Evolutionary conservation across 2,329 filamentous ascomycete species (phyloP).

Genomic region (Acrodontium crateriforme): DNA sequence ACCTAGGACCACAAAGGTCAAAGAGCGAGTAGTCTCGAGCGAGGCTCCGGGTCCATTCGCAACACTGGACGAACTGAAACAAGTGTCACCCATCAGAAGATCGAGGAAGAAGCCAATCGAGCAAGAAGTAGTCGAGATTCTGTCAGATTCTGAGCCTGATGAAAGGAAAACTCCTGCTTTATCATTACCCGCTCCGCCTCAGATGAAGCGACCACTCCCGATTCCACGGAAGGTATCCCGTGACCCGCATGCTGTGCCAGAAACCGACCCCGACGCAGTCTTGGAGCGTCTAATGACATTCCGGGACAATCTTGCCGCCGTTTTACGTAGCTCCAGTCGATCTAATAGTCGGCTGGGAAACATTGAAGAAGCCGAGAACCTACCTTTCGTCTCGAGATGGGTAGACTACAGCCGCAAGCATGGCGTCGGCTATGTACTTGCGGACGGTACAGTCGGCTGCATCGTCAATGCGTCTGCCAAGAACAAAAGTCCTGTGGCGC

Average conservation of each 20-base stretch:
- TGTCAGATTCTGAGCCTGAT: conserved; percentile 20
- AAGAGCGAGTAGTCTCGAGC: conserved; percentile 14
- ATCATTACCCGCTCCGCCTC: conserved; percentile 16
- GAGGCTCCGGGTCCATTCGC: conserved; percentile 16
- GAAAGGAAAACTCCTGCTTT: conserved; percentile 9
- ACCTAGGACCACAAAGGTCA: conserved; percentile 11
- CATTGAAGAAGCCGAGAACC: conserved; percentile 29
- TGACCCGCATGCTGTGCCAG: conserved; percentile 17
- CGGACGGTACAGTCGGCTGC: conserved; percentile 67
- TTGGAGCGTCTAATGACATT: conserved; percentile 30
- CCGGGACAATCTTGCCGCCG: conserved; percentile 32
- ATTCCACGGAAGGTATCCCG: conserved; percentile 10
- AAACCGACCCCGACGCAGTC: conserved; percentile 32
- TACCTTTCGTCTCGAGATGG: conserved; percentile 56
- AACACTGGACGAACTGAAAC: conserved; percentile 19
- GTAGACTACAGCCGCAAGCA: conserved; percentile 83
- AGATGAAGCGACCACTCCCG: conserved; percentile 17
- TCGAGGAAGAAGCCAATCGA: conserved; percentile 13
- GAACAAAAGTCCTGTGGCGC: conserved; percentile 49
- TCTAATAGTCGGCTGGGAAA: too few relatives aligned
- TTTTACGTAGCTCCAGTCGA: conserved; percentile 31
- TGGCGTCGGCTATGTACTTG: conserved; percentile 70
- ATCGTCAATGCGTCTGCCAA: conserved; percentile 34
- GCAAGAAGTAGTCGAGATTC: conserved; percentile 22
- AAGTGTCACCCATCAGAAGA: conserved; percentile 15